Conservation (phyloP, 345 rosid genomes). For the Camelina laxa region DNA sequence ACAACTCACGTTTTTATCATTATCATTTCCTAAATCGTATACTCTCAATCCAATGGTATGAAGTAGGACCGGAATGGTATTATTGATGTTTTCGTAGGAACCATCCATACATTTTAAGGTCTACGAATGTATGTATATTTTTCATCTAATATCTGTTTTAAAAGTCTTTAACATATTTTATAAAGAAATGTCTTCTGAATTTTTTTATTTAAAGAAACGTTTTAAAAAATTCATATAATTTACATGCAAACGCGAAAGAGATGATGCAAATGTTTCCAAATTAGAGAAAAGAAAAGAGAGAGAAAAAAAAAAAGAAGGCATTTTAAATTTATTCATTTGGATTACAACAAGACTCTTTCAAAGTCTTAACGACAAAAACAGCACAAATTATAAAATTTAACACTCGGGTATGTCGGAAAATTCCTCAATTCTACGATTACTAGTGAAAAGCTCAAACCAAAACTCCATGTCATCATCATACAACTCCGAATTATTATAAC, state of each 20-base stretch:
- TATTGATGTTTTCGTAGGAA: slow-evolving; percentile 9
- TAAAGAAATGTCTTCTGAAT: not conserved
- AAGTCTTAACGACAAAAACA: slow-evolving; percentile 20
- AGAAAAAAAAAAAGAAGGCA: slow-evolving; percentile 4
- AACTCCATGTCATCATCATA: slow-evolving; percentile 54
- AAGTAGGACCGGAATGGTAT: not conserved
- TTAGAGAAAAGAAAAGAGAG: not conserved
- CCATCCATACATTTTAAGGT: not conserved
- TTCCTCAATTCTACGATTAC: slow-evolving; percentile 48
- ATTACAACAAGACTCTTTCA: slow-evolving; percentile 10
- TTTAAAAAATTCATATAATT: not conserved
- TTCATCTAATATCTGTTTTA: not conserved
- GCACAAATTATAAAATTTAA: slow-evolving; percentile 32
- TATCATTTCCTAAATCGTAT: not conserved
- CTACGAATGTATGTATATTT: not conserved
- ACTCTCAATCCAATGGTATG: not conserved
- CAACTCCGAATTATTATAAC: slow-evolving; percentile 37
- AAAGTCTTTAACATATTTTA: not conserved
- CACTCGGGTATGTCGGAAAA: slow-evolving; percentile 49
- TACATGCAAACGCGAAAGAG: slow-evolving; percentile 6
- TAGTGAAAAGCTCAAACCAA: slow-evolving; percentile 58
- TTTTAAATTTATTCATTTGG: slow-evolving; percentile 27
- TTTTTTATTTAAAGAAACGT: too few relatives aligned
- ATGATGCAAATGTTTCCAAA: not conserved
- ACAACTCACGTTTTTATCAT: slow-evolving; percentile 20